phyloP scores from a whole-genome alignment of 495 filamentous ascomycete species.

The Podospora tetraspora region DNA sequence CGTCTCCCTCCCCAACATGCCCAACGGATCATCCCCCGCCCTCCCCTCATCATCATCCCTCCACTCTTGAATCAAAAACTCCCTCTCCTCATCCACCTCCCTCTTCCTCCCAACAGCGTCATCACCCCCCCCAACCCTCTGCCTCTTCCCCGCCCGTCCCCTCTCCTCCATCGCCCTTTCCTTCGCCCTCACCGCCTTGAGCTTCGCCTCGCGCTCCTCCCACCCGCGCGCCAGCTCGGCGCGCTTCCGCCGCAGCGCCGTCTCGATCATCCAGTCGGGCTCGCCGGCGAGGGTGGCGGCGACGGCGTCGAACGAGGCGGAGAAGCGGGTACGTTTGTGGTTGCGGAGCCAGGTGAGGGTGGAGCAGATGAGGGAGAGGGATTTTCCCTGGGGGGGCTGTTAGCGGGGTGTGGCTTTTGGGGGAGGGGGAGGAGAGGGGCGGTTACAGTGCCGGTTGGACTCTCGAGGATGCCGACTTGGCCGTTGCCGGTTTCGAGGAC shows the following conservation, averaged over 20 bases:
- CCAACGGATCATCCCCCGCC: conserved; percentile 25
- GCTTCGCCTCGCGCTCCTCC: conserved; percentile 63
- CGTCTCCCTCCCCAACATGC: conserved; percentile 56
- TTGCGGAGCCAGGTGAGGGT: conserved; percentile 90
- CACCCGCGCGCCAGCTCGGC: conserved; percentile 59
- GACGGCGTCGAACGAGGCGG: conserved; percentile 37
- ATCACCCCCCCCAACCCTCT: conserved; percentile 1
- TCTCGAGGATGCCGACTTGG: conserved; percentile 85
- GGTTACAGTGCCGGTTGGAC: conserved; percentile 71
- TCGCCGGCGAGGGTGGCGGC: conserved; percentile 58
- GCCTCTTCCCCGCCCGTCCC: conserved; percentile 31
- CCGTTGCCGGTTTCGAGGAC: conserved; percentile 73
- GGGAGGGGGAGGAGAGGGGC: not conserved
- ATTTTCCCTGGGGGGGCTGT: conserved; percentile 67
- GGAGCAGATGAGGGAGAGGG: conserved; percentile 87
- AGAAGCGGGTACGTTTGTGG: conserved; percentile 64
- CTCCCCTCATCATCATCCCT: conserved; percentile 71
- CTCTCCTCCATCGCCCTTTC: conserved; percentile 57
- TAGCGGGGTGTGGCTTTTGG: not conserved
- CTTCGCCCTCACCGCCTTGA: conserved; percentile 62
- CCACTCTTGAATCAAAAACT: conserved; percentile 76
- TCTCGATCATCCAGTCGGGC: conserved; percentile 84
- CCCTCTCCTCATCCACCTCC: conserved; percentile 56
- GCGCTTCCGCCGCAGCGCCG: conserved; percentile 59
- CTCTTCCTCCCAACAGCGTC: conserved; percentile 29